phyloP scores from a whole-genome alignment of 1,284 basidiomycete genomes.

The Ustilago tritici region DNA sequence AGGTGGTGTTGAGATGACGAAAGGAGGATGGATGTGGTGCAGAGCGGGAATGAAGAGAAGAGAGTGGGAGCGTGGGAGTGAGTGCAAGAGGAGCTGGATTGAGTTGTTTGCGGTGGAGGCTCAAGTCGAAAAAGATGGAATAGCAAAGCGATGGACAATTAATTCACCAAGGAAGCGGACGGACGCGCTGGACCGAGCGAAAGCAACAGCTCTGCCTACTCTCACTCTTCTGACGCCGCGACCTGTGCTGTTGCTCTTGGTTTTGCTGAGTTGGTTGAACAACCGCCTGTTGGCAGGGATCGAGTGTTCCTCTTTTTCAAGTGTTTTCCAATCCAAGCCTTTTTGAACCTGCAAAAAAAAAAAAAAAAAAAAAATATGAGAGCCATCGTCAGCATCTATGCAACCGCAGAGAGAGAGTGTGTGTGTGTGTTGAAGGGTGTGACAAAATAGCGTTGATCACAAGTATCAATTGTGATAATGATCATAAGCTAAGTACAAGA shows the following conservation, averaged over 20 bases:
- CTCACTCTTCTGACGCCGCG: background rate
- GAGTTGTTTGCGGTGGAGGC: conserved; percentile 24
- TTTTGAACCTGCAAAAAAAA: background rate
- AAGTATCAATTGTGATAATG: too few relatives aligned
- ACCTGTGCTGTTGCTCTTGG: background rate
- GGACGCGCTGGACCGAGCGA: conserved; percentile 28
- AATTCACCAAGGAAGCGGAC: background rate
- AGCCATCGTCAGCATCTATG: background rate
- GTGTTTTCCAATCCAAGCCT: conserved; percentile 11
- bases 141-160: conserved; percentile 20
- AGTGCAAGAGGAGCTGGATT: background rate
- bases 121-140: conserved; percentile 13
- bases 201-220: conserved; percentile 16
- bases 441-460: too few relatives aligned
- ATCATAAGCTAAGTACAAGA: too few relatives aligned
- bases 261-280: background rate
- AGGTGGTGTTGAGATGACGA: background rate
- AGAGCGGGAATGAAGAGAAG: background rate
- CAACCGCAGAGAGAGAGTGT: background rate
- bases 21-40: background rate
- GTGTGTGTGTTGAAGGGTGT: too few relatives aligned
- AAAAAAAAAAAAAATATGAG: background rate
- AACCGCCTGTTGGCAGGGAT: conserved; percentile 3
- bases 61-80: conserved; percentile 8
- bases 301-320: conserved; percentile 15